Evolutionary conservation across 352 stramenopile species (phyloP).

Genomic region (Lagenidium giganteum): DNA sequence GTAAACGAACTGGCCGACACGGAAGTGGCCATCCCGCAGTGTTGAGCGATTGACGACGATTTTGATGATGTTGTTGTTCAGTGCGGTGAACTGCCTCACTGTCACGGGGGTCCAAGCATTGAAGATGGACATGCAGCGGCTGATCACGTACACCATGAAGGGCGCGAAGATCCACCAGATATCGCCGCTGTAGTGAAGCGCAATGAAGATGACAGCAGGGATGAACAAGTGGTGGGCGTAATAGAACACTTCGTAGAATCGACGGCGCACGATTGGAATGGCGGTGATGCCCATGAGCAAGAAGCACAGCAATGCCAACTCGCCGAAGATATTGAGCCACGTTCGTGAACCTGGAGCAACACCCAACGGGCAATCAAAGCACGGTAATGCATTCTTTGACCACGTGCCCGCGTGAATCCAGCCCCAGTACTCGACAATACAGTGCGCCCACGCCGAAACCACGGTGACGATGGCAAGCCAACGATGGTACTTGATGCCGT

Average conservation of each 20-base stretch:
- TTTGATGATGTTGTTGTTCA: constrained; percentile 15
- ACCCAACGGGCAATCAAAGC: too few species aligned
- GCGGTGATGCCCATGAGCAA: constrained; percentile 28
- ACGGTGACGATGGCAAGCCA: constrained; percentile 18
- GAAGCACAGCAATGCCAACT: constrained; percentile 57
- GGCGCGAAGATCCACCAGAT: constrained; percentile 45
- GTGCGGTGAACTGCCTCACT: constrained; percentile 23
- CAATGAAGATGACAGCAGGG: constrained; percentile 36
- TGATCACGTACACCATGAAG: constrained; percentile 45
- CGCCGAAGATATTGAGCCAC: constrained; percentile 71
- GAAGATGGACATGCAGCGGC: constrained; percentile 34
- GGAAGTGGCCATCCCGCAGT: constrained; percentile 15
- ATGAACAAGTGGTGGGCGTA: constrained; percentile 87
- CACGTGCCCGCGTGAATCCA: constrained; percentile 9
- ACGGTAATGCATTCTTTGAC: too few species aligned
- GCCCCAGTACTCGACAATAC: constrained; percentile 6
- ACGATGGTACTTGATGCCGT: constrained; percentile 23
- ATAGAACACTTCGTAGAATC: constrained; percentile 55
- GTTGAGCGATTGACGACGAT: constrained; percentile 4
- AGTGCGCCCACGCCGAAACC: constrained; percentile 7
- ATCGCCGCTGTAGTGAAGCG: constrained; percentile 37
- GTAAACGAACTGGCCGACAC: constrained; percentile 16
- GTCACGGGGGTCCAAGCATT: constrained; percentile 30
- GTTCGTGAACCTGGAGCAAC: constrained; percentile 34
- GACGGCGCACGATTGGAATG: constrained; percentile 38